Evolutionary conservation across 495 filamentous ascomycete genomes (phyloP), one percentile per base, ranked within the genome.

Genomic region (Neurospora sublineolata): DNA sequence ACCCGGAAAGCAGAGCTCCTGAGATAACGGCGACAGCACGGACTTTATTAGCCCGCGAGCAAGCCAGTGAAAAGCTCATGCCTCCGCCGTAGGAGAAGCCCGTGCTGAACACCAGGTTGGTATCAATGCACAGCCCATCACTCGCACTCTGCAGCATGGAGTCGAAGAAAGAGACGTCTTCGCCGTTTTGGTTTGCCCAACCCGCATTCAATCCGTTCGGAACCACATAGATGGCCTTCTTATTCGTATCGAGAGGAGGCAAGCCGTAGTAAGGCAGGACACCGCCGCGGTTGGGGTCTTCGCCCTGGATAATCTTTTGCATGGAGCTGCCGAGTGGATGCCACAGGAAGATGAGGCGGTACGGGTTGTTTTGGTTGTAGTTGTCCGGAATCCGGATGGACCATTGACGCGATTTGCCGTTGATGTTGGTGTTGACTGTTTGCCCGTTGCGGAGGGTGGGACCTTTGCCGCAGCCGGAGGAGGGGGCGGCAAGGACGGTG

Each of bases 41-140:
- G 72, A 85, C 79, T 39, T 75, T 75, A 39, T 81, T 78, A 2
- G 80, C 75, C 1, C 79, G 79, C 1, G 83, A 74, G 67, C 84
- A 86, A 9, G 84, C 84, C 16, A 86, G 69, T 5, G 80, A 73
- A 69, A 79, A 85, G 16, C 81, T 83, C 84, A 86, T 86, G 39
- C 79, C 81, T n/a, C 78, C 84, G 37, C 84, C 84, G 75, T 82
- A 86, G 74, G 80, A 82, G 77, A 84, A 86, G 14, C 84, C 84
- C 5, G 80, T 83, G 1, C 83, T 79, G 79, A 84, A 86, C 70
- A 81, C 77, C n/a, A 81, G 78, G 46, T 73, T 79, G 44, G 78
- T 71, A 69, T 86, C 80, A 8, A 86, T 74, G 74, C 85, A 86
- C 46, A 85, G 80, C 30, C 81, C 82, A 44, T 71, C 75, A 52